These are phyloP conservation scores for Phyllachora maydis DNA, from an alignment of 2,329 filamentous ascomycete genomes.

Conservation along the genomic window DNA sequence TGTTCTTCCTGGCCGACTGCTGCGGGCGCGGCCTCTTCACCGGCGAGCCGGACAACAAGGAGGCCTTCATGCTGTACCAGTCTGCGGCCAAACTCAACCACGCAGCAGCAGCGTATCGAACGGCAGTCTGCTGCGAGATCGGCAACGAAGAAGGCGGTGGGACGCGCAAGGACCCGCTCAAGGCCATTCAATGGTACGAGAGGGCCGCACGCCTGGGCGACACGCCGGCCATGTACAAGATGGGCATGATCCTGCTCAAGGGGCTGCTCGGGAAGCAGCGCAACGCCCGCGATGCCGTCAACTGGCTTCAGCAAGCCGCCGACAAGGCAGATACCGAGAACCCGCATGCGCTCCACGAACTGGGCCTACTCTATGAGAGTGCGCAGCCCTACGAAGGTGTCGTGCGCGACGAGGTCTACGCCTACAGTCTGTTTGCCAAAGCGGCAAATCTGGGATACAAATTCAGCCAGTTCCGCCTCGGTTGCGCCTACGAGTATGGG, in stretches of 20 bases:
- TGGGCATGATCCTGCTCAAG: conserved; percentile 90
- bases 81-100: conserved; percentile 82
- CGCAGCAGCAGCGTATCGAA: conserved; percentile 72
- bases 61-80: conserved; percentile 86
- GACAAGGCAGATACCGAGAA: conserved; percentile 78
- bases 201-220: conserved; percentile 80
- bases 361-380: conserved; percentile 46
- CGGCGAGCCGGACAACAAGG: conserved; percentile 63
- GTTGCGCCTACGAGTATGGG: conserved; percentile 78
- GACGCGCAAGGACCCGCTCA: conserved; percentile 73
- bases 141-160: conserved; percentile 87
- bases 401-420: conserved; percentile 63
- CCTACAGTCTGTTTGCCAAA: conserved; percentile 62
- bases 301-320: conserved; percentile 83
- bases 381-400: conserved; percentile 50
- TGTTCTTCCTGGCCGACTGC: conserved; percentile 86
- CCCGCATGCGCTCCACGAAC: conserved; percentile 83
- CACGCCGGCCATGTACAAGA: conserved; percentile 91
- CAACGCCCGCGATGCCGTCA: conserved; percentile 70
- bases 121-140: conserved; percentile 93
- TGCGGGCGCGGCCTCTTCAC: conserved; percentile 68
- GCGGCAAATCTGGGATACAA: conserved; percentile 85
- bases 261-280: conserved; percentile 72
- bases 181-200: conserved; percentile 97
- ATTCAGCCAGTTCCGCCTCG: conserved; percentile 79